Conservation (phyloP, 2,329 filamentous ascomycete species). For the Fusarium domesticum region DNA sequence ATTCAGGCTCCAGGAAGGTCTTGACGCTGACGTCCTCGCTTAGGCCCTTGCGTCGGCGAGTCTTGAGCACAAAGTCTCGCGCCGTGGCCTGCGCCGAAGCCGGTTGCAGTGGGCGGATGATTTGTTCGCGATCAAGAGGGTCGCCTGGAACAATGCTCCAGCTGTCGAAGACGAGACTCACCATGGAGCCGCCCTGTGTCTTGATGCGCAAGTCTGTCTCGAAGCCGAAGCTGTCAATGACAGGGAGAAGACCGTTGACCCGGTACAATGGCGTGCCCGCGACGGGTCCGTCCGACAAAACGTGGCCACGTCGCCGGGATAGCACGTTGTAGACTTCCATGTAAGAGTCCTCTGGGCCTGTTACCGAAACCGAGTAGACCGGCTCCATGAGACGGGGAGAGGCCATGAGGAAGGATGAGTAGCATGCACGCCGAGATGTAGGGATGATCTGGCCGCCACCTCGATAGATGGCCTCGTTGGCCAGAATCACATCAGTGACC, state of each 20-base stretch:
- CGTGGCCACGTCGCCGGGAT: slow-evolving; percentile 82
- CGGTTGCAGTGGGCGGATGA: slow-evolving; percentile 79
- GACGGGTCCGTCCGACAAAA: slow-evolving; percentile 89
- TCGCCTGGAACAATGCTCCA: slow-evolving; percentile 97
- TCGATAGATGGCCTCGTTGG: slow-evolving; percentile 86
- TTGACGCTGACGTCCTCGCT: slow-evolving; percentile 94
- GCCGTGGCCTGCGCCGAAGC: slow-evolving; percentile 86
- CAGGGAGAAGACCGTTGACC: slow-evolving; percentile 85
- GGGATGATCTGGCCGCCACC: slow-evolving; percentile 97
- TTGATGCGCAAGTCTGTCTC: slow-evolving; percentile 96
- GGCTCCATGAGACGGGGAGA: slow-evolving; percentile 96
- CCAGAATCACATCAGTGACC: slow-evolving; percentile 84
- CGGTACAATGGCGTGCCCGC: slow-evolving; percentile 92
- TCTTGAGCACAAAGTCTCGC: slow-evolving; percentile 95
- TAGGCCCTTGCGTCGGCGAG: slow-evolving; percentile 84
- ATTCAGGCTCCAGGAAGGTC: slow-evolving; percentile 93
- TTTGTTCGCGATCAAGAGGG: slow-evolving; percentile 82
- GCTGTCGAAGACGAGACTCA: slow-evolving; percentile 89
- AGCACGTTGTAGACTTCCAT: slow-evolving; percentile 89
- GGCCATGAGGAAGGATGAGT: slow-evolving; percentile 95
- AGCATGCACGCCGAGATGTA: slow-evolving; percentile 86
- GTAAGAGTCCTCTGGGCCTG: slow-evolving; percentile 84
- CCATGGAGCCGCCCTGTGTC: slow-evolving; percentile 86
- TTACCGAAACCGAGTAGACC: slow-evolving; percentile 88
- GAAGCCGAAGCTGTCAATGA: slow-evolving; percentile 97